Evolutionary conservation across 305 asterid genomes (phyloP).

Genomic region (Rubia balearica): DNA sequence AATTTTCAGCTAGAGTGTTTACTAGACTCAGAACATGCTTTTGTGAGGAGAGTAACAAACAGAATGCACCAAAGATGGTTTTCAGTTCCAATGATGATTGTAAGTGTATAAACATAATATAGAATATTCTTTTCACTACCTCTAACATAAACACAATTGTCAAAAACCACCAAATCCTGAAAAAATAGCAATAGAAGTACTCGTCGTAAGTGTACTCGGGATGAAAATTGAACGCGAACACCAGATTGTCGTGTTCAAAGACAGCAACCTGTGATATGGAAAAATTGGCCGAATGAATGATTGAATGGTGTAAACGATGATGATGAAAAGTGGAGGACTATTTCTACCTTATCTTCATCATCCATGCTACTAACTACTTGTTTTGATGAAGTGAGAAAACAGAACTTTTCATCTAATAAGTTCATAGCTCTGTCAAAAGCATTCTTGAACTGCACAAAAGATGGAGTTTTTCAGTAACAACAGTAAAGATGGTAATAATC

Average conservation of each 20-base stretch:
- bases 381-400: constrained; percentile 66
- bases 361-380: constrained; percentile 74
- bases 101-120: no score
- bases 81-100: no score
- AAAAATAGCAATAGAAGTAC: no score
- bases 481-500: no score
- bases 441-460: constrained; percentile 80
- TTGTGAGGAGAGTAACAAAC: no score
- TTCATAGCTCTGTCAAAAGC: constrained; percentile 94
- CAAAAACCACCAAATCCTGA: no score
- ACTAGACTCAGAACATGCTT: no score
- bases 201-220: constrained; percentile 76
- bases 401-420: constrained; percentile 61
- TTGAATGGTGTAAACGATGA: neutral
- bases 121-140: no score
- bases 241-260: constrained; percentile 86
- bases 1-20: no score
- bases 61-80: no score
- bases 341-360: constrained; percentile 65
- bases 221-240: constrained; percentile 90
- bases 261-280: constrained; percentile 68
- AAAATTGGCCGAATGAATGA: constrained; percentile 11
- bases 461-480: neutral
- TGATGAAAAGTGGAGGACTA: neutral
- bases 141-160: no score